Percentiles rank a stretch among this genome's conserved stretches.
These are phyloP conservation scores for Prunus salicina DNA, from an alignment of 306 rosid species.

Conservation along the genomic window DNA sequence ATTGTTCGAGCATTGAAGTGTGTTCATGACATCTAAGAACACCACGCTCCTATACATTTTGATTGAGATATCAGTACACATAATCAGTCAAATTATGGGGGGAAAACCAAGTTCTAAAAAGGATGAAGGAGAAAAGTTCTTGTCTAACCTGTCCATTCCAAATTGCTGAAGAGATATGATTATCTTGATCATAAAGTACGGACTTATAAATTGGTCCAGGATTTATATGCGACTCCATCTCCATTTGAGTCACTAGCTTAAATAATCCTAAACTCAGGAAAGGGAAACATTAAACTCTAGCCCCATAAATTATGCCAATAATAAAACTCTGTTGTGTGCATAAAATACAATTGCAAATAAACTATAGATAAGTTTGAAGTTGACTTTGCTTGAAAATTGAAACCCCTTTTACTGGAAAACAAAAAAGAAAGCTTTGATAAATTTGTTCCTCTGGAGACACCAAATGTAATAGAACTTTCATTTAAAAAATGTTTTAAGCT, in stretches of 20 bases:
- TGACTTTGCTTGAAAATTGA: neutral
- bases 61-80: neutral
- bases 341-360: neutral
- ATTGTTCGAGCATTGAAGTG: conserved; percentile 89
- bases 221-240: conserved; percentile 61
- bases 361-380: neutral
- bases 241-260: conserved; percentile 42
- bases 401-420: neutral
- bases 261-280: conserved; percentile 29
- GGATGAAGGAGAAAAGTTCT: conserved; percentile 9
- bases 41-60: conserved; percentile 67
- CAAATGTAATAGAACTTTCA: neutral
- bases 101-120: neutral
- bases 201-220: conserved; percentile 77
- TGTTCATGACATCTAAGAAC: conserved; percentile 94
- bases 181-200: conserved; percentile 89
- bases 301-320: conserved; percentile 13
- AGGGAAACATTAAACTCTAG: neutral
- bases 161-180: conserved; percentile 85
- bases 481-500: neutral
- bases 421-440: neutral
- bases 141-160: conserved; percentile 87
- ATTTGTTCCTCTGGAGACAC: neutral
- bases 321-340: neutral
- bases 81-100: neutral